Evolutionary conservation across 2,329 filamentous ascomycete genomes (phyloP), one percentile per base, ranked within the genome.

Genomic region (Penicillium rolfsii): DNA sequence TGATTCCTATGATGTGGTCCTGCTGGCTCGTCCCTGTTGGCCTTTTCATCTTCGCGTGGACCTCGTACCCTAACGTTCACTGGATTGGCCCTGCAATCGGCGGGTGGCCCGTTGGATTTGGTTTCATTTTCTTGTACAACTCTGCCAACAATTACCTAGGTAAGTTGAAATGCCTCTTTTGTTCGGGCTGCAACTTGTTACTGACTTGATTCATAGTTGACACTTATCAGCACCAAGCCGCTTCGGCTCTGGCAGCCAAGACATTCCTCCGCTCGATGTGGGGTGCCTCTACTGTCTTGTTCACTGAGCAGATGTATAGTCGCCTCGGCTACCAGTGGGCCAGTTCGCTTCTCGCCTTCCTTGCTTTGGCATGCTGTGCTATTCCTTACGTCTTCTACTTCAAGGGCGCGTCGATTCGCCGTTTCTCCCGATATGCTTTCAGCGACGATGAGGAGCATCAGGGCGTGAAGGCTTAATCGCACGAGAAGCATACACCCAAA

Each of bases 311-410:
- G 75, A 94, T 95, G 91, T 93, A 91, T 76, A 75, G 83, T 52
- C 83, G 87, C 2, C 81, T 94, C 14, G 87, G 87, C 8, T 83
- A 92, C 75, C 87, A 91, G 73, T 94, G 91, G 91, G 91, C 91
- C 0, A 87, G 86, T 53, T 83, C 84, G 0, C 81, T 95, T 9
- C 78, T 95, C 8, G 91, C 85, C 0, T 93, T 93, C 68, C 82
- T 96, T 67, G 86, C 84, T 16, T 79, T 96, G 5, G 89, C 85
- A 0, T 96, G 91, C 79, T 96, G 91, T 74, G 85, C 82, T 0
- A 96, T 96, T 66, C 92, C 92, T 0, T 96, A 89, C 73, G 75
- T 91, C 28, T 96, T 97, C 78, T 96, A 89, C 82, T 86, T 81
- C 70, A 91, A 86, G 68, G 92, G 92, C 3, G 90, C 87, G 16